Base-by-base conservation (phyloP, 139 green algal species). In the Spirogloea muscicola region DNA sequence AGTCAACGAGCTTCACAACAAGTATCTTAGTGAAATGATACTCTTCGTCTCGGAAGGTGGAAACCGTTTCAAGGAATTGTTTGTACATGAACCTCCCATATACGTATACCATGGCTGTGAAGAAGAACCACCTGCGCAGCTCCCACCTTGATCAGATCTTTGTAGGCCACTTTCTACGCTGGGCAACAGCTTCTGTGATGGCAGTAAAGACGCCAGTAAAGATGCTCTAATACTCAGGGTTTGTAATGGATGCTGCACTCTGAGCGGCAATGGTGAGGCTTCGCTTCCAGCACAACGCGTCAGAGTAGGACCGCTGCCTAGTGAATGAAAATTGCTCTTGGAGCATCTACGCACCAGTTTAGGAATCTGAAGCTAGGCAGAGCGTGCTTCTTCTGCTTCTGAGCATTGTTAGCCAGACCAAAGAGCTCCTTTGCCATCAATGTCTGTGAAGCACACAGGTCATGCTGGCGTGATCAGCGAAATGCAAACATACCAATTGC, bases 31-130 rank as follows among this genome's bases (percentile, higher is more conserved):
- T 3, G 84, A 89, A 36, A n/a, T n/a, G n/a, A n/a, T n/a, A n/a
- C n/a, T n/a, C n/a, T n/a, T n/a, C 94, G 74, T 79, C n/a, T n/a
- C 93, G 87, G 27, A 92, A 78, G 34, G 87, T 77, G n/a, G 96
- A 72, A 16, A 78, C 39, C 10, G 64, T 68, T 9, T 40, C 42
- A 27, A 43, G 55, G 4, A 81, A 75, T 76, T 96, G 93, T 31
- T 92, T 89, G 42, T 93, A 89, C 25, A 96, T 88, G 77, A 96
- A 96, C 46, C 92, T 82, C 29, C 93, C 76, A 68, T 98, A 96
- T 41, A 96, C 74, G 85, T 89, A 97, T 81, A 97, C 95, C 25
- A 87, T 76, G 0, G 93, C 88, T 7, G 92, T 88, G 16, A 82
- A 61, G 74, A 96, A 97, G 83, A 96, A 96, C 75, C 91, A 95